Conservation (phyloP, 2,329 filamentous ascomycete genomes). For the Monilinia aucupariae region DNA sequence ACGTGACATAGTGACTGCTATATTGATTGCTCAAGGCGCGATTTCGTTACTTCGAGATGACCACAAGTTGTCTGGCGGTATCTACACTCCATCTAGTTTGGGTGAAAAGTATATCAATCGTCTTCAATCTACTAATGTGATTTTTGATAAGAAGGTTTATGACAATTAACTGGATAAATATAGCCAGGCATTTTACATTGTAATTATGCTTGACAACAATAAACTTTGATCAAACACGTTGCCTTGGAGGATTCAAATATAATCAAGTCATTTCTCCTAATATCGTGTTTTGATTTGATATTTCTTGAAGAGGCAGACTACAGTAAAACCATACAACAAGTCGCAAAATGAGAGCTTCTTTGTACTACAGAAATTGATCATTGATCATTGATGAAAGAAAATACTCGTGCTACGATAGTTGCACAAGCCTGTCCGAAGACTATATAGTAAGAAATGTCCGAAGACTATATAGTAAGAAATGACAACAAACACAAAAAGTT, state of each 20-base stretch:
- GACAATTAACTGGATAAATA: constrained; percentile 22
- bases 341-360: not conserved
- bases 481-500: not conserved
- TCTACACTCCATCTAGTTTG: constrained; percentile 67
- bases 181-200: not conserved
- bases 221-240: not conserved
- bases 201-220: not conserved
- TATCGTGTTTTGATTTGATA: not conserved
- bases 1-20: constrained; percentile 52
- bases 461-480: not conserved
- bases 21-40: constrained; percentile 59
- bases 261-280: not conserved
- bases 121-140: constrained; percentile 53
- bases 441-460: not conserved
- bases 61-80: constrained; percentile 54
- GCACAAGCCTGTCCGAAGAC: not conserved
- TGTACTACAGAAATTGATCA: not conserved
- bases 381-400: not conserved
- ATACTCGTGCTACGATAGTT: not conserved
- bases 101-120: constrained; percentile 63
- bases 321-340: too few relatives aligned
- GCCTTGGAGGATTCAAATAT: not conserved
- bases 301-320: not conserved
- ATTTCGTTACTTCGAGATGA: constrained; percentile 60
- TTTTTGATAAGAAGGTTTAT: constrained; percentile 51